These are phyloP conservation scores for Ophiostoma montium DNA, from an alignment of 2,329 filamentous ascomycete genomes.

Conservation along the genomic window DNA sequence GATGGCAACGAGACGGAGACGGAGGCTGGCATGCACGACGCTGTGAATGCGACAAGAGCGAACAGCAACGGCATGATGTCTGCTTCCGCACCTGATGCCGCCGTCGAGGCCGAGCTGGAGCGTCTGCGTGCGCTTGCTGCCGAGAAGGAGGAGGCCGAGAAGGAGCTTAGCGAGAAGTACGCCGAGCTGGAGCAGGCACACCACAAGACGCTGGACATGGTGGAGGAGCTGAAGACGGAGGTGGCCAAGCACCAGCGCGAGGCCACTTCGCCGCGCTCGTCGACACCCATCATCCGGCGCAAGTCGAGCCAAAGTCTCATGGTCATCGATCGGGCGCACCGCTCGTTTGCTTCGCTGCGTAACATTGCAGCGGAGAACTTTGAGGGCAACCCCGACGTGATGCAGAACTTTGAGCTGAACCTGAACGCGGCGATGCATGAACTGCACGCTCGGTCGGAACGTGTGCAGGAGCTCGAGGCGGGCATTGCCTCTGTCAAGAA, in stretches of 20 bases:
- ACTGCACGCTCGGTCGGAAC: conserved; percentile 70
- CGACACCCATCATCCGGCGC: conserved; percentile 71
- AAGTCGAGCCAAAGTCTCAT: conserved; percentile 87
- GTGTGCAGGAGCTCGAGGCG: conserved; percentile 77
- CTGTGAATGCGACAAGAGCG: background rate
- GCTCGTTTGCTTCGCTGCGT: conserved; percentile 77
- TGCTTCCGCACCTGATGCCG: background rate
- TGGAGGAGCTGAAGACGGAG: conserved; percentile 84
- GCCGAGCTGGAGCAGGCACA: conserved; percentile 73
- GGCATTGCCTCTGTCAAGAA: conserved; percentile 74
- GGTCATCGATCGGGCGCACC: conserved; percentile 77
- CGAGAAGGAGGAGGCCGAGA: conserved; percentile 65
- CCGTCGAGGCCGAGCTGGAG: conserved; percentile 50
- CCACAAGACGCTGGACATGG: conserved; percentile 64
- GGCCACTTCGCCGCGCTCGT: conserved; percentile 43
- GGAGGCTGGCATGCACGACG: background rate
- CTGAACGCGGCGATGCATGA: conserved; percentile 88
- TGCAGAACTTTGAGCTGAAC: conserved; percentile 88
- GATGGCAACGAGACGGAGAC: background rate
- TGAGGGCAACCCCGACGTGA: conserved; percentile 63
- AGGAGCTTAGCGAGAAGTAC: conserved; percentile 62
- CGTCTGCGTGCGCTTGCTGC: conserved; percentile 54
- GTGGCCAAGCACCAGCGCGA: conserved; percentile 56
- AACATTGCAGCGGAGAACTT: conserved; percentile 83
- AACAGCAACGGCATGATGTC: background rate